Conservation (phyloP, 2,329 filamentous ascomycete species). For the Acephala macrosclerotiorum region DNA sequence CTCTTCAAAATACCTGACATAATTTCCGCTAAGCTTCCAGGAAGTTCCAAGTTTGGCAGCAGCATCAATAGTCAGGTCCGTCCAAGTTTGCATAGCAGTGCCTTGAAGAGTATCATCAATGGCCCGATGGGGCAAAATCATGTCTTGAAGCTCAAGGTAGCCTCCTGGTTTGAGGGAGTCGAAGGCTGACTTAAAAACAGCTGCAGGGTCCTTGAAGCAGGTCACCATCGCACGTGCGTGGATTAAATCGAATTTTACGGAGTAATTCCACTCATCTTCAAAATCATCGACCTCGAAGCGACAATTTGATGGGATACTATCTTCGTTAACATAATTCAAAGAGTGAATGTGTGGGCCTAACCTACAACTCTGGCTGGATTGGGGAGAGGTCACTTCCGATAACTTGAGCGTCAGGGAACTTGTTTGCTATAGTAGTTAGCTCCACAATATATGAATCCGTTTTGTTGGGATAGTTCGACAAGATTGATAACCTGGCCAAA, state of each 20-base stretch:
- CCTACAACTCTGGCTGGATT: constrained; percentile 17
- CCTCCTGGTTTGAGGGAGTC: constrained; percentile 25
- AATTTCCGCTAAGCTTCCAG: constrained; percentile 28
- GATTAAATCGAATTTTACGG: constrained; percentile 57
- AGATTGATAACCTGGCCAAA: background rate
- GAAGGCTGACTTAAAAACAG: constrained; percentile 23
- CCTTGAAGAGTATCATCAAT: constrained; percentile 32
- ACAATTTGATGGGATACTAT: constrained; percentile 46
- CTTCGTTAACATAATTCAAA: background rate
- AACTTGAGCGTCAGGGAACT: constrained; percentile 7
- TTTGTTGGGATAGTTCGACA: background rate
- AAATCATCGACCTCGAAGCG: constrained; percentile 59
- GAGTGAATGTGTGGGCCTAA: background rate
- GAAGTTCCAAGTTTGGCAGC: constrained; percentile 23
- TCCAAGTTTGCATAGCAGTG: constrained; percentile 34
- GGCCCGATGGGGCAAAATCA: constrained; percentile 19
- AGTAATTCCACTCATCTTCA: constrained; percentile 55
- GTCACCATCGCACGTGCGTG: constrained; percentile 24
- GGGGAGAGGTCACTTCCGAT: constrained; percentile 20
- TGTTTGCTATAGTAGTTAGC: constrained; percentile 6
- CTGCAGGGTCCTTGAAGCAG: constrained; percentile 25
- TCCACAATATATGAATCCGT: background rate
- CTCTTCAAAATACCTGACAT: constrained; percentile 41
- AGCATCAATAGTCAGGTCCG: constrained; percentile 26
- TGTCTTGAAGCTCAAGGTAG: constrained; percentile 27